Conservation (phyloP, 192 early-diverging fungal genomes). For the Mortierella antarctica region DNA sequence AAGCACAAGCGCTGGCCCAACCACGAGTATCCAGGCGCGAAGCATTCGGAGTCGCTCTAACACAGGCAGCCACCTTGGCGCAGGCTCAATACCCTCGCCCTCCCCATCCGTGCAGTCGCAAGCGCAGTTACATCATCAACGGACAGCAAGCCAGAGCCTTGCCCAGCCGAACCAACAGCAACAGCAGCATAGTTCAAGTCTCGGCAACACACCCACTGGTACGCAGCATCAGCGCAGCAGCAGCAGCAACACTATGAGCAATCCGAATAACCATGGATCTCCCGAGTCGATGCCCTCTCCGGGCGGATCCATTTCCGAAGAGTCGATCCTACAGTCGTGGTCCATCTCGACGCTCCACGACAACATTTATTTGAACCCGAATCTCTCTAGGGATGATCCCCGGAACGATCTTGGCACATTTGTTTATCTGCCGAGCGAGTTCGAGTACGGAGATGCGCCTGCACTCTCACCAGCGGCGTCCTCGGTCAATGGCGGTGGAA, state of each 20-base stretch:
- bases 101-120: neutral
- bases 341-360: slow-evolving; percentile 24
- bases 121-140: neutral
- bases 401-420: slow-evolving; percentile 33
- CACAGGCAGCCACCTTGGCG: too few species aligned
- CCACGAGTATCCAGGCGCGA: too few species aligned
- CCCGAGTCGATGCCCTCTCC: slow-evolving; percentile 28
- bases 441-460: slow-evolving; percentile 38
- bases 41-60: too few species aligned
- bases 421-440: slow-evolving; percentile 32
- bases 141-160: neutral
- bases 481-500: slow-evolving; percentile 6
- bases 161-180: neutral
- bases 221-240: neutral
- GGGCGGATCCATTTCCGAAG: slow-evolving; percentile 22
- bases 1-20: too few species aligned
- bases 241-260: neutral
- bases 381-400: slow-evolving; percentile 29
- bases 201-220: neutral
- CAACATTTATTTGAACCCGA: slow-evolving; percentile 29
- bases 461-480: slow-evolving; percentile 24
- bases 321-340: slow-evolving; percentile 32
- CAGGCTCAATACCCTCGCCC: too few species aligned
- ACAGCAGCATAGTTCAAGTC: neutral
- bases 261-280: slow-evolving; percentile 9